Conservation (phyloP, 306 rosid species). For the Hippophae tibetana region DNA sequence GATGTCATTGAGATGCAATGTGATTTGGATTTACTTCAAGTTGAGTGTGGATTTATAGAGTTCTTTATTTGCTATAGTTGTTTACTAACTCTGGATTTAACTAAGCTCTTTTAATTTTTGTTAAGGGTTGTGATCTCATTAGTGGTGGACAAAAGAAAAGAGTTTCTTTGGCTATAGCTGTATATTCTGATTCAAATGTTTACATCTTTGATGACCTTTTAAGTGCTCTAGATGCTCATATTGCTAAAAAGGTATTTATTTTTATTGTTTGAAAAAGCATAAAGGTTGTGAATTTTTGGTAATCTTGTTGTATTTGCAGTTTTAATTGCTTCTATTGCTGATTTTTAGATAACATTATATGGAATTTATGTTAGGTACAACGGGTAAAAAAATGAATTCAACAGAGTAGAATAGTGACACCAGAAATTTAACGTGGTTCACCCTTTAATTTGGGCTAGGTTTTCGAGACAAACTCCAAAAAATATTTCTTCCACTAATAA, state of each 20-base stretch:
- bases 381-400: too few species aligned
- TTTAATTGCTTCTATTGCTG: background rate
- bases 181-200: conserved; percentile 71
- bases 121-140: conserved; percentile 67
- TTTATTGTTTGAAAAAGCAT: conserved; percentile 9
- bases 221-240: conserved; percentile 90
- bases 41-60: conserved; percentile 34
- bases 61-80: conserved; percentile 10
- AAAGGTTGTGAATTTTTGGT: background rate
- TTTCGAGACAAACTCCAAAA: too few species aligned
- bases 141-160: conserved; percentile 97
- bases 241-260: conserved; percentile 59
- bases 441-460: too few species aligned
- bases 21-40: conserved; percentile 72
- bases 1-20: conserved; percentile 56
- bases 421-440: too few species aligned
- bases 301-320: background rate
- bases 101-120: background rate
- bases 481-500: too few species aligned
- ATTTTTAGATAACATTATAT: too few species aligned
- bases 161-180: conserved; percentile 83
- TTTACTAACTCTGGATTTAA: background rate
- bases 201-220: conserved; percentile 88
- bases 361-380: too few species aligned
- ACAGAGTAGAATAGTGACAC: too few species aligned